Evolutionary conservation across 163 green algal genomes (phyloP), one percentile per base, ranked within the genome.

Genomic region (Scenedesmus sp.): DNA sequence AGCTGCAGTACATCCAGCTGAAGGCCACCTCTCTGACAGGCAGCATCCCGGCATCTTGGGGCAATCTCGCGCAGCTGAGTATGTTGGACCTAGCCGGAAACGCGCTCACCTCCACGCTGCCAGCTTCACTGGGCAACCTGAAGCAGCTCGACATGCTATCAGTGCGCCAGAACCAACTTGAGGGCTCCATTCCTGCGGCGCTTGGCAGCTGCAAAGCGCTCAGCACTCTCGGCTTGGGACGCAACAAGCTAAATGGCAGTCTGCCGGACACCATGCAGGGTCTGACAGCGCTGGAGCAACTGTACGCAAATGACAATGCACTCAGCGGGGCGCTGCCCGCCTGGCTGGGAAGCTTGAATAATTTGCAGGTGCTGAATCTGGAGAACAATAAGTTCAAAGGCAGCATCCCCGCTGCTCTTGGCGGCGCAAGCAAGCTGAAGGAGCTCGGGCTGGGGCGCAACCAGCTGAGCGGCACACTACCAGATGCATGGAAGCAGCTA

Each of bases 1-100:
- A 59, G 4, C 15, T 89, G 4, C 15, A 59, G 57, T 18, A 89
- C 23, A 3, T 89, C 4, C 34, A n/a, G n/a, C 3, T 89, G 20
- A n/a, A 9, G 13, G n/a, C 12, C 18, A 86, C 20, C 18, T n/a
- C 52, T 5, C 18, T 89, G 18, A 82, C 26, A 2, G 84, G 84
- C 46, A 66, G 34, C 55, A 56, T 89, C 3, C 84, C 84, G 26
- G n/a, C 84, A 60, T 60, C 62, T 6, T 89, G 84, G 84, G 62
- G 62, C 15, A 34, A 10, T 6, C 12, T 89, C 23, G 12, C 34
- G 34, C 16, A 34, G 62, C 62, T 89, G 57, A 57, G 7, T 23
- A 26, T 82, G 3, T 59, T 89, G 60, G 52, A 57, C 10, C 4
- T 89, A 64, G 8, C 59, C 9, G 7, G 59, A 8, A 64, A 64